Conservation (phyloP, 2,329 filamentous ascomycete genomes). For the Talaromyces rugulosus region DNA sequence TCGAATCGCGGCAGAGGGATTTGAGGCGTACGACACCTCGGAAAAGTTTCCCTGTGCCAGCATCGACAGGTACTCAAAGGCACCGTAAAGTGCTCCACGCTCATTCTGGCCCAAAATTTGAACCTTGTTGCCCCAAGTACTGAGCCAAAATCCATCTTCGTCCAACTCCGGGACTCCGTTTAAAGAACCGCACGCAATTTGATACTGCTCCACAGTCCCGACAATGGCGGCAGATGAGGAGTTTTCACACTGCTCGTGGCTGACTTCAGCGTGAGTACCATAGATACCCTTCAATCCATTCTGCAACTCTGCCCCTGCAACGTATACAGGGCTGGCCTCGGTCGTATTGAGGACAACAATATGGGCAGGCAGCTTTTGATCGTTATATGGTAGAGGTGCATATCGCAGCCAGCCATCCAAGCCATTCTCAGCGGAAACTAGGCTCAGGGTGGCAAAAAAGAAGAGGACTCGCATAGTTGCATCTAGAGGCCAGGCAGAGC, state of each 20-base stretch:
- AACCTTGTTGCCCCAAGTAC: conserved; percentile 43
- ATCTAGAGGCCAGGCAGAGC: no score
- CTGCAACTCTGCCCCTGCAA: conserved; percentile 56
- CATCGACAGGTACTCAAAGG: conserved; percentile 64
- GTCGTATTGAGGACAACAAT: conserved; percentile 55
- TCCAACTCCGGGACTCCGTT: conserved; percentile 23
- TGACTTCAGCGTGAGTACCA: conserved; percentile 42
- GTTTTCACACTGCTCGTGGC: conserved; percentile 19
- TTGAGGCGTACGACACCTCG: conserved; percentile 45
- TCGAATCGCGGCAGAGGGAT: conserved; percentile 58
- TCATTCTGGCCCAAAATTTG: conserved; percentile 63
- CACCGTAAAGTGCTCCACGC: conserved; percentile 63
- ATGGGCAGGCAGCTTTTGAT: conserved; percentile 41
- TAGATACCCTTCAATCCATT: conserved; percentile 57
- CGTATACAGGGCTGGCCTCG: conserved; percentile 53
- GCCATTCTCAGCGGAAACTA: conserved; percentile 48
- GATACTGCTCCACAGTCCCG: conserved; percentile 30
- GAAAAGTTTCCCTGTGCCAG: conserved; percentile 57
- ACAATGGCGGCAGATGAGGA: conserved; percentile 19
- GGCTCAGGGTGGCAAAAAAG: no score
- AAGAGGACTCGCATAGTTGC: no score
- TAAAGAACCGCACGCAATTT: conserved; percentile 17
- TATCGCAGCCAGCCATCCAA: conserved; percentile 63
- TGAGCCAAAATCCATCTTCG: conserved; percentile 57
- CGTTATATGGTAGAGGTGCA: conserved; percentile 46